phyloP scores from a whole-genome alignment of 495 filamentous ascomycete species.

The Astrothelium macrocarpum region DNA sequence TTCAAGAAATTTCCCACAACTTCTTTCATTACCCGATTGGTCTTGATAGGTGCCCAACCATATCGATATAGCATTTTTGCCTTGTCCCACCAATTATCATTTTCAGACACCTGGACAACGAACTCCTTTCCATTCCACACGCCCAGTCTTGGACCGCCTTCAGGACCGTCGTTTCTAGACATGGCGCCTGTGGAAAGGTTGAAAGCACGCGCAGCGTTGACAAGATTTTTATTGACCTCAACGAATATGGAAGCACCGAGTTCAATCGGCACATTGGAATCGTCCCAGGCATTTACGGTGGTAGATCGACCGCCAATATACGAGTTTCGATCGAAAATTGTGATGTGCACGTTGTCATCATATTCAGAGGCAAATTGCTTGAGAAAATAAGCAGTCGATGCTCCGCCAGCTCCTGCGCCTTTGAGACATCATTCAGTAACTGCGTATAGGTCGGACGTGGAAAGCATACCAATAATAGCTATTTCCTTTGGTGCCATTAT shows the following conservation, averaged over 20 bases:
- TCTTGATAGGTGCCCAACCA: slow-evolving; percentile 64
- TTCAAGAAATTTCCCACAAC: slow-evolving; percentile 65
- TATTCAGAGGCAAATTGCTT: slow-evolving; percentile 52
- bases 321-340: slow-evolving; percentile 71
- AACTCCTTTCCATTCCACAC: slow-evolving; percentile 79
- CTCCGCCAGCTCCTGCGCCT: slow-evolving; percentile 87
- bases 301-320: slow-evolving; percentile 84
- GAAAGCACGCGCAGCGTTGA: slow-evolving; percentile 63
- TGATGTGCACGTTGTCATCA: slow-evolving; percentile 56
- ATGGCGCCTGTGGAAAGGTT: slow-evolving; percentile 43
- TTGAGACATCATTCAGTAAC: not conserved
- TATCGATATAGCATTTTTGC: slow-evolving; percentile 78
- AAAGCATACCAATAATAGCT: not conserved
- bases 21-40: slow-evolving; percentile 60
- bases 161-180: slow-evolving; percentile 18
- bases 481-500: not conserved
- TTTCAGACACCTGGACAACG: slow-evolving; percentile 51
- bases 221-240: slow-evolving; percentile 70
- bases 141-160: slow-evolving; percentile 47
- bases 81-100: slow-evolving; percentile 64
- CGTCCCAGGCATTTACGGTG: slow-evolving; percentile 70
- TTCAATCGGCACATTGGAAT: slow-evolving; percentile 64
- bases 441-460: not conserved
- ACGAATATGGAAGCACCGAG: slow-evolving; percentile 92
- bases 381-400: slow-evolving; percentile 78